A percentile compares a stretch with the other conserved stretches of the same genome.
Evolutionary conservation across 1,284 basidiomycete species (phyloP).

Genomic region (Sporisorium exsertum): DNA sequence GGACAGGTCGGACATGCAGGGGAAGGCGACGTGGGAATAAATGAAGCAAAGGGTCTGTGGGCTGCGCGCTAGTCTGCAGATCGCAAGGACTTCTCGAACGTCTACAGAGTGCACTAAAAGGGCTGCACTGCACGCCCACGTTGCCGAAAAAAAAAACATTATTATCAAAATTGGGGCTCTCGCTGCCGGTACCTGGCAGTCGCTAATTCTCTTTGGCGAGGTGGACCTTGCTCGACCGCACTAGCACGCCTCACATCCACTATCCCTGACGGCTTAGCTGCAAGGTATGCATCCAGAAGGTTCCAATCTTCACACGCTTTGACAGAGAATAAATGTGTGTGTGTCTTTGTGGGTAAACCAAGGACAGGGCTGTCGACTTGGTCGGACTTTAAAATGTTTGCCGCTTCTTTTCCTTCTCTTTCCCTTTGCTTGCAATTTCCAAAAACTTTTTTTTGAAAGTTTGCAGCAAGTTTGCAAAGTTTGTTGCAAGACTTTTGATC

Average conservation of each 20-base stretch:
- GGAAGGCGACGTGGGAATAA: background rate
- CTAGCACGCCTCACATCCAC: background rate
- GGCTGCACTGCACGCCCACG: background rate
- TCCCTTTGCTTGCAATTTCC: too few relatives aligned
- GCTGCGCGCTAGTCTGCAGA: too few relatives aligned
- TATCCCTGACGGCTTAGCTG: background rate
- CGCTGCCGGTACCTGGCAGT: background rate
- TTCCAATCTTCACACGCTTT: background rate
- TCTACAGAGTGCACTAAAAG: background rate
- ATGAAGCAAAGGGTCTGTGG: background rate
- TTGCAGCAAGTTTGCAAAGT: background rate
- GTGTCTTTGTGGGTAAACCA: background rate
- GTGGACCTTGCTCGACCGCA: background rate
- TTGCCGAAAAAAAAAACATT: too few relatives aligned
- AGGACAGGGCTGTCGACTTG: background rate
- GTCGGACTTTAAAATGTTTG: background rate
- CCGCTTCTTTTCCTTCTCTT: background rate
- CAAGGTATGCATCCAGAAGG: background rate
- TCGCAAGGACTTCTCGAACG: background rate
- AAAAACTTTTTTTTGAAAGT: background rate
- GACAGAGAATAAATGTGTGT: background rate
- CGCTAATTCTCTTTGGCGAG: background rate
- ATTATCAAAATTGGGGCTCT: background rate
- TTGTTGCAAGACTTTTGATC: background rate
- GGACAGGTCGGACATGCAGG: too few relatives aligned